phyloP scores from a whole-genome alignment of 805 yeast genomes.

The Saccharomycopsis fermentans region DNA sequence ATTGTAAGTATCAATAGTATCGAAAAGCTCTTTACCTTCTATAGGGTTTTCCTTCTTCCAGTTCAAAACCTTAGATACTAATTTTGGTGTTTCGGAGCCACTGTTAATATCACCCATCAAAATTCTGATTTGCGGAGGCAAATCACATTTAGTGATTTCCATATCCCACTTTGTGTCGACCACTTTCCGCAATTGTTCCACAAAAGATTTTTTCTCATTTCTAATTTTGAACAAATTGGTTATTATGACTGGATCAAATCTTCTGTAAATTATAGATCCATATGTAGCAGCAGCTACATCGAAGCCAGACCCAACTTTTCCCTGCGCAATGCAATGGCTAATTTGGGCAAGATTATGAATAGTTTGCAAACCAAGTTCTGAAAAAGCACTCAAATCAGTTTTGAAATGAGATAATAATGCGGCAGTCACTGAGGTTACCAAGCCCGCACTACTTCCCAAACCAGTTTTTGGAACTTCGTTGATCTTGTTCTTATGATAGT shows the following conservation, averaged over 20 bases:
- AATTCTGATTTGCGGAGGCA: slow-evolving; percentile 62
- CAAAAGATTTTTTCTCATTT: slow-evolving; percentile 24
- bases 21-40: slow-evolving; percentile 43
- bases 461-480: slow-evolving; percentile 85
- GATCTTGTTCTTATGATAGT: slow-evolving; percentile 51
- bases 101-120: slow-evolving; percentile 90
- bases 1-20: slow-evolving; percentile 48
- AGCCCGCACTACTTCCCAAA: slow-evolving; percentile 90
- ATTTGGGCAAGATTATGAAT: slow-evolving; percentile 82
- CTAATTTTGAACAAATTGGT: slow-evolving; percentile 27
- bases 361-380: slow-evolving; percentile 22
- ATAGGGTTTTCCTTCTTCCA: slow-evolving; percentile 56
- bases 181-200: slow-evolving; percentile 25
- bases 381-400: slow-evolving; percentile 25
- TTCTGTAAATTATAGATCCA: slow-evolving; percentile 74
- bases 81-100: slow-evolving; percentile 90
- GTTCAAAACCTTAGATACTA: slow-evolving; percentile 61
- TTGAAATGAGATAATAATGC: slow-evolving; percentile 47
- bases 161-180: slow-evolving; percentile 34
- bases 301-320: slow-evolving; percentile 93
- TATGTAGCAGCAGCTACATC: slow-evolving; percentile 93
- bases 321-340: slow-evolving; percentile 90
- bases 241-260: slow-evolving; percentile 56
- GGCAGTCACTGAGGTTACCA: slow-evolving; percentile 71
- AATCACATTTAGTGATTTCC: slow-evolving; percentile 38